Evolutionary conservation across 345 rosid species (phyloP).

Genomic region (Conringia planisiliqua): DNA sequence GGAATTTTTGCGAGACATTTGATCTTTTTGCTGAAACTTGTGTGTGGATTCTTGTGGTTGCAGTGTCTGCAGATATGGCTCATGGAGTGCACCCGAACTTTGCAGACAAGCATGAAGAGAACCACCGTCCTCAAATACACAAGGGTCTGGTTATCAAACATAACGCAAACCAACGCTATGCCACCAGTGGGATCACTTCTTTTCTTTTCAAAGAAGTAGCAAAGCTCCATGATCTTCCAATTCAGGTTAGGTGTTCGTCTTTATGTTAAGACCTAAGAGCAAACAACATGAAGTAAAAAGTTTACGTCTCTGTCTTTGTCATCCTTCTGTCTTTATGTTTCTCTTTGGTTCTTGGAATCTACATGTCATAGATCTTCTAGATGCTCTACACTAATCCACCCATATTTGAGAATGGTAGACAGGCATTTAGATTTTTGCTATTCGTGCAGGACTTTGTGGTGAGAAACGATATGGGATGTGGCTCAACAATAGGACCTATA

Average conservation of each 20-base stretch:
- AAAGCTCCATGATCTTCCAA: constrained; percentile 71
- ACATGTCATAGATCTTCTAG: background rate
- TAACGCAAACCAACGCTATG: constrained; percentile 94
- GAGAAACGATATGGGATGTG: constrained; percentile 98
- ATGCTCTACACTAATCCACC: background rate
- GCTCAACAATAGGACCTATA: constrained; percentile 95
- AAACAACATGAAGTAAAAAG: background rate
- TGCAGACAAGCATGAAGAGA: constrained; percentile 84
- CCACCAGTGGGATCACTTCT: constrained; percentile 86
- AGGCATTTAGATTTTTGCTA: background rate
- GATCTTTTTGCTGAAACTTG: constrained; percentile 1
- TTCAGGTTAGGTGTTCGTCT: constrained; percentile 55
- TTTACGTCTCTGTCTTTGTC: background rate
- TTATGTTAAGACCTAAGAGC: background rate
- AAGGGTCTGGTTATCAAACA: constrained; percentile 92
- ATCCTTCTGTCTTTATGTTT: too few relatives aligned
- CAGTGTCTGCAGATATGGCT: constrained; percentile 98
- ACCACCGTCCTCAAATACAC: constrained; percentile 85
- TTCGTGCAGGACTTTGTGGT: constrained; percentile 81
- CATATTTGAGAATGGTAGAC: background rate
- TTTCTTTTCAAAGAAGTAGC: constrained; percentile 93
- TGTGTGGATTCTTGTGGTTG: constrained; percentile 17
- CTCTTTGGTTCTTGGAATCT: background rate
- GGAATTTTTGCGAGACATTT: background rate
- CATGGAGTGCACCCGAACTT: constrained; percentile 94